Conservation (phyloP, 805 yeast species). For the Naumovozyma dairenensis region DNA sequence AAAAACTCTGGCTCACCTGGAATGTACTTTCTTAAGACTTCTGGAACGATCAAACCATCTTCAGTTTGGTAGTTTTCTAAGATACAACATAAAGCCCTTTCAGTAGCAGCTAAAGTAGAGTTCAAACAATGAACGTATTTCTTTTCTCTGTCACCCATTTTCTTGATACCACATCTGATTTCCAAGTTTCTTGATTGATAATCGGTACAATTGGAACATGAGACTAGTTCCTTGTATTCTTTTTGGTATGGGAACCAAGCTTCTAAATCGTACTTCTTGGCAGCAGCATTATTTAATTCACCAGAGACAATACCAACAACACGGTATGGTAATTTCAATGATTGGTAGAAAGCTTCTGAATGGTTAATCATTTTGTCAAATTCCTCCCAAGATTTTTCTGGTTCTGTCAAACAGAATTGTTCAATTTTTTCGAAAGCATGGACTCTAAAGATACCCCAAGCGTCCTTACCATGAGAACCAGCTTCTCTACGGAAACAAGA, state of each 20-base stretch:
- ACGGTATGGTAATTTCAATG: conserved; percentile 88
- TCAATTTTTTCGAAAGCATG: conserved; percentile 98
- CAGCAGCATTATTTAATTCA: conserved; percentile 97
- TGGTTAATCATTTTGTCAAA: conserved; percentile 88
- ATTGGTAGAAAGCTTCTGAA: conserved; percentile 88
- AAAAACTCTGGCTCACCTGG: conserved; percentile 98
- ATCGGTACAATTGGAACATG: conserved; percentile 98
- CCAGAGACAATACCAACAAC: conserved; percentile 98
- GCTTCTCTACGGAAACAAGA: conserved; percentile 99
- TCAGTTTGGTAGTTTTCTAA: conserved; percentile 97
- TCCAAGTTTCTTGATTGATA: conserved; percentile 97
- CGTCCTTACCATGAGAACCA: conserved; percentile 98
- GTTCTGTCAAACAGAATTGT: conserved; percentile 92
- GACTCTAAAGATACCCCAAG: conserved; percentile 99
- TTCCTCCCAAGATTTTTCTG: conserved; percentile 96
- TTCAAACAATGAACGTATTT: conserved; percentile 97
- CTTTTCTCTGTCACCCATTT: conserved; percentile 90
- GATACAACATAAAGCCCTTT: conserved; percentile 95
- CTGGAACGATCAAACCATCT: conserved; percentile 88
- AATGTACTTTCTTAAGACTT: conserved; percentile 88
- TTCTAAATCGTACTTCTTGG: conserved; percentile 96
- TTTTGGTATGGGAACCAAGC: conserved; percentile 99
- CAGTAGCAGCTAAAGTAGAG: conserved; percentile 95
- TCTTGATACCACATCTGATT: conserved; percentile 96
- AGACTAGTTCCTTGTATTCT: conserved; percentile 95